Percentiles rank a stretch among this genome's conserved stretches.
Conservation (phyloP, 2,329 filamentous ascomycete genomes). For the Colletotrichum limetticola region DNA sequence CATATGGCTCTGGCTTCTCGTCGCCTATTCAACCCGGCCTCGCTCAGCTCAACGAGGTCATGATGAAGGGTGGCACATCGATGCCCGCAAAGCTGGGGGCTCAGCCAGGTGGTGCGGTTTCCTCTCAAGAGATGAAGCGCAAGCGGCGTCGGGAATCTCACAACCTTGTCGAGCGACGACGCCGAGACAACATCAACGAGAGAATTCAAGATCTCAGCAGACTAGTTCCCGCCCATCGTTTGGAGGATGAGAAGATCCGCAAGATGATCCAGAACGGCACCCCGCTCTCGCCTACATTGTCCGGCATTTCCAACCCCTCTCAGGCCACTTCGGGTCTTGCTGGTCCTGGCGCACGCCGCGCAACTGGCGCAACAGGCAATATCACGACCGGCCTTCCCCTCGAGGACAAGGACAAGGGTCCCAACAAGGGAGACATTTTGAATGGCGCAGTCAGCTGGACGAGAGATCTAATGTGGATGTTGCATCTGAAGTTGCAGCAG, state of each 20-base stretch:
- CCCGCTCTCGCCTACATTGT: conserved; percentile 84
- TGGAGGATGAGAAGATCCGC: conserved; percentile 96
- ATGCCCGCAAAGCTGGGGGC: conserved; percentile 85
- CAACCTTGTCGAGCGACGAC: conserved; percentile 93
- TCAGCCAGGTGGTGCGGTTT: conserved; percentile 62
- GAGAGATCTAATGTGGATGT: conserved; percentile 96
- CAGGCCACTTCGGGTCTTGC: conserved; percentile 88
- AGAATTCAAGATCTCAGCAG: conserved; percentile 96
- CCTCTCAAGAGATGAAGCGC: conserved; percentile 93
- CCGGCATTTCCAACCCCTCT: conserved; percentile 74
- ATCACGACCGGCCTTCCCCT: conserved; percentile 93
- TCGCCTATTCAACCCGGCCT: conserved; percentile 79
- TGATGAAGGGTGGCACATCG: conserved; percentile 88
- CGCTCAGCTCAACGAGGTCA: conserved; percentile 86
- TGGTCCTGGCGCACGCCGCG: conserved; percentile 84
- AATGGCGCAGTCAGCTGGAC: conserved; percentile 98
- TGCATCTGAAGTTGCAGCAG: conserved; percentile 88
- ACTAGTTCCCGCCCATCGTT: conserved; percentile 88
- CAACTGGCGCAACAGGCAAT: conserved; percentile 77
- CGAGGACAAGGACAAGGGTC: conserved; percentile 98
- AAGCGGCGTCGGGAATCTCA: conserved; percentile 93
- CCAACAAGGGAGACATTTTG: conserved; percentile 98
- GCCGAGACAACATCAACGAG: conserved; percentile 98
- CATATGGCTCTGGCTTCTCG: conserved; percentile 87
- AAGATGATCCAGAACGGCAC: conserved; percentile 95